Evolutionary conservation across 805 yeast species (phyloP).

Genomic region (Myxozyma vanderwaltii): DNA sequence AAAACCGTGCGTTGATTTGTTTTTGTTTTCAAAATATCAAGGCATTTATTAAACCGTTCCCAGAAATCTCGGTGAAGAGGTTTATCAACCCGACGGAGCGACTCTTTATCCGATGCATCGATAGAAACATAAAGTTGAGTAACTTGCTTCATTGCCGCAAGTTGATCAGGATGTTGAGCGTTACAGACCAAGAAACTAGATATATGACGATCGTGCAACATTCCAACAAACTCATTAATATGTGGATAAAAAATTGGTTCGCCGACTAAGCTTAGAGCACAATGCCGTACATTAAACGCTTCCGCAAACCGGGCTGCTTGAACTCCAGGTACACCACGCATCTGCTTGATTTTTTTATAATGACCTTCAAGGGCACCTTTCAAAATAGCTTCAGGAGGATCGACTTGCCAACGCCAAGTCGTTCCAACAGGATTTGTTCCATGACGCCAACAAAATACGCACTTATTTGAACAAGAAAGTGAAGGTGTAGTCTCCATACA

Average conservation of each 20-base stretch:
- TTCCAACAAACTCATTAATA: constrained; percentile 77
- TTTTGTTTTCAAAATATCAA: constrained; percentile 77
- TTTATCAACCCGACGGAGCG: constrained; percentile 79
- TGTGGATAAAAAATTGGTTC: constrained; percentile 94
- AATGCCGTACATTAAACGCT: constrained; percentile 84
- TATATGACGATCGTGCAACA: constrained; percentile 78
- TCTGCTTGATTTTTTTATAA: constrained; percentile 86
- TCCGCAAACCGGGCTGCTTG: constrained; percentile 86
- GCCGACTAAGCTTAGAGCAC: constrained; percentile 91
- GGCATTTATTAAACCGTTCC: constrained; percentile 81
- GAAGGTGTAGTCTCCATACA: constrained; percentile 97
- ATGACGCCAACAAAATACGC: constrained; percentile 97
- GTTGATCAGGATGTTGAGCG: constrained; percentile 91
- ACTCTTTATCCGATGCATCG: constrained; percentile 86
- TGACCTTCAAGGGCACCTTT: constrained; percentile 88
- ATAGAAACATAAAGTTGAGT: constrained; percentile 91
- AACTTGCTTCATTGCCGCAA: constrained; percentile 68
- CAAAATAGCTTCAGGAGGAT: constrained; percentile 78
- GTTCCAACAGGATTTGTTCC: constrained; percentile 97
- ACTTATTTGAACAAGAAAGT: constrained; percentile 88
- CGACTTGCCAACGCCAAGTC: constrained; percentile 95
- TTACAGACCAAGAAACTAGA: constrained; percentile 90
- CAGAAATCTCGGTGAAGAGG: constrained; percentile 89
- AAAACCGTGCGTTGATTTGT: constrained; percentile 80
- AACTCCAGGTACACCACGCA: constrained; percentile 95